Evolutionary conservation across 208 protist species (phyloP).

Genomic region (Trypanosoma avium): DNA sequence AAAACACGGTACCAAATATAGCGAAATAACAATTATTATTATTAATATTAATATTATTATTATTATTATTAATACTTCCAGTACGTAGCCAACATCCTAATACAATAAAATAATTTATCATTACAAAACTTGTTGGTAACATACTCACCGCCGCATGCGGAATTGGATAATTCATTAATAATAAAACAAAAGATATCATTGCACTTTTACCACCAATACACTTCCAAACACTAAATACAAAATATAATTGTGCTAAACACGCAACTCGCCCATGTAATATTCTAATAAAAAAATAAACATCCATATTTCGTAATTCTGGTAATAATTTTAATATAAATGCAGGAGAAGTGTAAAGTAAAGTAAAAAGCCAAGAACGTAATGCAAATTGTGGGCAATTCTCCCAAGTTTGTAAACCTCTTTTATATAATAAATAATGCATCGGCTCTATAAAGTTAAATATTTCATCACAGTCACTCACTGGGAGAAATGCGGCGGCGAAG

Average conservation of each 20-base stretch:
- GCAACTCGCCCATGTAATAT: conserved; percentile 53
- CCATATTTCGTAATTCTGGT: conserved; percentile 34
- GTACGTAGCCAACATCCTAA: conserved; percentile 67
- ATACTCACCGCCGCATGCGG: conserved; percentile 62
- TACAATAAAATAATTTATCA: conserved; percentile 74
- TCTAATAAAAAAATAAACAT: conserved; percentile 70
- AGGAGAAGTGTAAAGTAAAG: conserved; percentile 73
- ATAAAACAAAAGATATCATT: conserved; percentile 45
- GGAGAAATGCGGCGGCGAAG: conserved; percentile 59
- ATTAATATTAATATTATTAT: background rate
- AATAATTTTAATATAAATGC: conserved; percentile 23
- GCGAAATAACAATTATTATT: background rate
- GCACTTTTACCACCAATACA: conserved; percentile 43
- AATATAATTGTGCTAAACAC: conserved; percentile 47
- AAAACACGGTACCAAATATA: conserved; percentile 39
- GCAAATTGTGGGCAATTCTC: conserved; percentile 92
- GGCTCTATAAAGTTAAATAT: conserved; percentile 98
- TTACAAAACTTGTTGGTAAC: conserved; percentile 89
- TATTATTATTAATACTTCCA: background rate
- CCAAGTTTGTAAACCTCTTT: conserved; percentile 95
- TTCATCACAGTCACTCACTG: conserved; percentile 95
- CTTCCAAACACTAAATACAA: conserved; percentile 57
- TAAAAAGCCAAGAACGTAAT: conserved; percentile 91
- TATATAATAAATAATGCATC: conserved; percentile 92
- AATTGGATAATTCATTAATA: conserved; percentile 71